A percentile compares a stretch with the other conserved stretches of the same genome.
Evolutionary conservation across 2,329 filamentous ascomycete species (phyloP).

Genomic region (Dendrostoma leiphaemia): DNA sequence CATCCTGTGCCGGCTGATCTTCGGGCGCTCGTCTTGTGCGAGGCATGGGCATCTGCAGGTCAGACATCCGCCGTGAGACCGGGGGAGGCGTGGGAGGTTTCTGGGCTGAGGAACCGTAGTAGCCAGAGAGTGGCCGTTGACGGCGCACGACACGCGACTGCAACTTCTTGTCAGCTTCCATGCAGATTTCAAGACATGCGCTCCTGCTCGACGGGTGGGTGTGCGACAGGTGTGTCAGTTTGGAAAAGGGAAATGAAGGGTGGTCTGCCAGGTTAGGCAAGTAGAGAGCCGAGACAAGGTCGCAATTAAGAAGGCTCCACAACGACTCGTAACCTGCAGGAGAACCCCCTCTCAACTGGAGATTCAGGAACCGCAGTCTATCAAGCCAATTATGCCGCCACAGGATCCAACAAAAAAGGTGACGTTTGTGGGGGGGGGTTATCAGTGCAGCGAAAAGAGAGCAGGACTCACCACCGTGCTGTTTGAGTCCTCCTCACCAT

Average conservation of each 20-base stretch:
- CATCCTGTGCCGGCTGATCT: constrained; percentile 38
- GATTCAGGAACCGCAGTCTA: constrained; percentile 14
- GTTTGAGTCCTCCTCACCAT: constrained; percentile 28
- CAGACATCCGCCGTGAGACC: constrained; percentile 52
- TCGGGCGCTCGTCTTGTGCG: constrained; percentile 38
- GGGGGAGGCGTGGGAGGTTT: constrained; percentile 50
- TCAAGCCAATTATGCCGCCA: constrained; percentile 9
- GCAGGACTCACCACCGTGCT: constrained; percentile 14
- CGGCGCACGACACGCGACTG: constrained; percentile 51
- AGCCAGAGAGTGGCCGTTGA: constrained; percentile 53
- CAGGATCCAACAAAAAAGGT: neutral
- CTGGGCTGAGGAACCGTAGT: constrained; percentile 39
- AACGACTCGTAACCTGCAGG: constrained; percentile 16
- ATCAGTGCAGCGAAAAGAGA: neutral
- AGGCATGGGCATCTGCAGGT: constrained; percentile 48
- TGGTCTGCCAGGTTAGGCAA: constrained; percentile 3
- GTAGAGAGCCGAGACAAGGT: constrained; percentile 14
- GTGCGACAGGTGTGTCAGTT: constrained; percentile 6
- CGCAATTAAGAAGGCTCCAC: constrained; percentile 15
- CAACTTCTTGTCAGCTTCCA: constrained; percentile 25
- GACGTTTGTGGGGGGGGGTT: constrained; percentile 1
- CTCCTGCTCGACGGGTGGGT: constrained; percentile 1
- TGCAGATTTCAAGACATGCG: constrained; percentile 18
- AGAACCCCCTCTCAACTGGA: constrained; percentile 7
- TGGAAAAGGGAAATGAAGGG: constrained; percentile 13